A percentile compares a stretch with the other conserved stretches of the same genome.
phyloP scores from a whole-genome alignment of 345 rosid species.

The Stellera chamaejasme region DNA sequence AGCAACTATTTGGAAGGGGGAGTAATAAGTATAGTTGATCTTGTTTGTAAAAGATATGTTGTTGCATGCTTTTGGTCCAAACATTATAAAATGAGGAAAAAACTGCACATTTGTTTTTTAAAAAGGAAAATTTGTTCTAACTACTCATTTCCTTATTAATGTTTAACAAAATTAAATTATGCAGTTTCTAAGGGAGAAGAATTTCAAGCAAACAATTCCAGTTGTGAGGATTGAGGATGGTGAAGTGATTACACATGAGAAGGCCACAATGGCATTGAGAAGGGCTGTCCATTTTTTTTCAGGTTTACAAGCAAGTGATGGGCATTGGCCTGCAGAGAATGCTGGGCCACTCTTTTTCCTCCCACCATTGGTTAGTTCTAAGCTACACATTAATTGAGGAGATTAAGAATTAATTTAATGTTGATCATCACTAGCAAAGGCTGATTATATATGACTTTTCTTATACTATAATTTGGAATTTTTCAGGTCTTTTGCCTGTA shows the following conservation, averaged over 20 bases:
- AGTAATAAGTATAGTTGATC: no score
- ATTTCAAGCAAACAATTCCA: conserved; percentile 37
- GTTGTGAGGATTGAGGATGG: conserved; percentile 40
- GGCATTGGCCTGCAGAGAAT: conserved; percentile 66
- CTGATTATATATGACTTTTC: no score
- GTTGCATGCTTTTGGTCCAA: no score
- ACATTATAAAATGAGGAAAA: no score
- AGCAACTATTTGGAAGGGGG: no score
- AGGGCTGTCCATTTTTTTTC: conserved; percentile 46
- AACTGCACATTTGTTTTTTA: no score
- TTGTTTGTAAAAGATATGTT: no score
- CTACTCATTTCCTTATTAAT: no score
- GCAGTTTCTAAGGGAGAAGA: conserved; percentile 52
- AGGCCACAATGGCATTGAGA: conserved; percentile 34
- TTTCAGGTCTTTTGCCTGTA: conserved; percentile 30
- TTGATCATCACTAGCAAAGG: no score
- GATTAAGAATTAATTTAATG: no score
- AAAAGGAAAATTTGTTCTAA: no score
- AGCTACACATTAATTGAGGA: conserved; percentile 15
- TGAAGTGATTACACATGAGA: conserved; percentile 29
- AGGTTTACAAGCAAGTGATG: conserved; percentile 49
- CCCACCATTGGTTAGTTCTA: conserved; percentile 38
- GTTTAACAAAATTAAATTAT: background rate
- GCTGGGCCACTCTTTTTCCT: conserved; percentile 56
- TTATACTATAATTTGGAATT: background rate